A percentile compares a stretch with the other conserved stretches of the same genome.
Conservation (phyloP, 192 early-diverging fungal species). For the Coemansia sp. region DNA sequence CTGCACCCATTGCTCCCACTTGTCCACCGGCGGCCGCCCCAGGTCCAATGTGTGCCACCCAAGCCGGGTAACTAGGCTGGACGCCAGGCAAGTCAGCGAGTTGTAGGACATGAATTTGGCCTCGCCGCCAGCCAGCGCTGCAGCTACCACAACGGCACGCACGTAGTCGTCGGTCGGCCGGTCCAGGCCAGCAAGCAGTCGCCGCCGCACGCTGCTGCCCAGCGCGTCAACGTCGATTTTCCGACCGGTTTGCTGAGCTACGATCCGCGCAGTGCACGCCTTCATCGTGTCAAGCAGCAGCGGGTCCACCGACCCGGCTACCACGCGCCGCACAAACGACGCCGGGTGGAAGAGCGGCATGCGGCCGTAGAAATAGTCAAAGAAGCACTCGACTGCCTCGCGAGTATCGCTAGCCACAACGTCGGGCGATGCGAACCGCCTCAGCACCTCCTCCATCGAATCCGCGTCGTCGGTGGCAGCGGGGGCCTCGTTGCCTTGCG, state of each 20-base stretch:
- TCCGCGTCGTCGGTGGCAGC: neutral
- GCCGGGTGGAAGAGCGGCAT: conserved; percentile 51
- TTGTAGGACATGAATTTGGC: conserved; percentile 42
- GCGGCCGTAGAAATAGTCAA: conserved; percentile 47
- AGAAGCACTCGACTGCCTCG: conserved; percentile 37
- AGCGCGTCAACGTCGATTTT: conserved; percentile 25
- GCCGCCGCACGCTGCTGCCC: conserved; percentile 22
- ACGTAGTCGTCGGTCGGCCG: conserved; percentile 44
- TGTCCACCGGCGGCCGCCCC: conserved; percentile 10
- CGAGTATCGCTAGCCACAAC: conserved; percentile 29
- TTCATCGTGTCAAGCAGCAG: conserved; percentile 44
- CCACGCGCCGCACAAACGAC: conserved; percentile 40
- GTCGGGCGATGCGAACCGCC: conserved; percentile 22
- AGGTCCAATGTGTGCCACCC: conserved; percentile 51
- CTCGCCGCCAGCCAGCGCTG: conserved; percentile 36
- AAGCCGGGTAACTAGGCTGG: conserved; percentile 45
- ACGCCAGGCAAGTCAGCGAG: conserved; percentile 44
- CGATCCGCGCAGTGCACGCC: conserved; percentile 34
- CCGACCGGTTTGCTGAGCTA: conserved; percentile 28
- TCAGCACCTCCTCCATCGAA: conserved; percentile 36
- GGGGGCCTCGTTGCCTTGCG: neutral
- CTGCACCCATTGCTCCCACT: conserved; percentile 39
- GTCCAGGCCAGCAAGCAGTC: conserved; percentile 41
- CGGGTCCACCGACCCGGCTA: conserved; percentile 28
- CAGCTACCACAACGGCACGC: conserved; percentile 41